Percentiles rank a stretch among this genome's conserved stretches.
These are phyloP conservation scores for Incumbomyces delicatus DNA, from an alignment of 2,329 filamentous ascomycete genomes.

Conservation along the genomic window DNA sequence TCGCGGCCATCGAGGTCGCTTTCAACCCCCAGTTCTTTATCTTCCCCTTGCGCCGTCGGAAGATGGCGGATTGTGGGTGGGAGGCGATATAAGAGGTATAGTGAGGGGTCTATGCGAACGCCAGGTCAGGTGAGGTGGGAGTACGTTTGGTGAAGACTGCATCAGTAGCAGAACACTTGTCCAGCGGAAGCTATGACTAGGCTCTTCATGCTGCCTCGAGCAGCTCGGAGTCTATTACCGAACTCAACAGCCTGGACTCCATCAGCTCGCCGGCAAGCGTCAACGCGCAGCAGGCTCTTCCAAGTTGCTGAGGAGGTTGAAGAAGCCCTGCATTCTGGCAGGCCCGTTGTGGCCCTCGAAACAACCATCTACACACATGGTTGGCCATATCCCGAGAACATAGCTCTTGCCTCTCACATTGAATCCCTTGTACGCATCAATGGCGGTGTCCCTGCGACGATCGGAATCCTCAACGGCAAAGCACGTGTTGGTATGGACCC, in stretches of 20 bases:
- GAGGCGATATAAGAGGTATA: too few relatives aligned
- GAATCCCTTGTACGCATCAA: slow-evolving; percentile 71
- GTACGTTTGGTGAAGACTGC: too few relatives aligned
- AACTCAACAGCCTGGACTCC: background rate
- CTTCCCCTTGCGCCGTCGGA: too few relatives aligned
- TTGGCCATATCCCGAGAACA: slow-evolving; percentile 61
- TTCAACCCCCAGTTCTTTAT: too few relatives aligned
- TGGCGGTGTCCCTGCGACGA: slow-evolving; percentile 80
- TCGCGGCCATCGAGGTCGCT: too few relatives aligned
- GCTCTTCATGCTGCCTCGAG: background rate
- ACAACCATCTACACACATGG: slow-evolving; percentile 96
- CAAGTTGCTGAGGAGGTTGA: slow-evolving; percentile 72
- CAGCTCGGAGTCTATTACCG: background rate
- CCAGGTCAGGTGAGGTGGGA: too few relatives aligned
- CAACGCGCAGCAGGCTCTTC: slow-evolving; percentile 39
- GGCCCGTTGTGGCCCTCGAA: slow-evolving; percentile 85
- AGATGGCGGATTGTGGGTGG: too few relatives aligned
- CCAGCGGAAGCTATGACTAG: background rate
- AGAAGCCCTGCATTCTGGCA: slow-evolving; percentile 62
- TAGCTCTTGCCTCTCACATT: slow-evolving; percentile 66
- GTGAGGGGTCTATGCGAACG: too few relatives aligned
- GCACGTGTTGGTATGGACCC: slow-evolving; percentile 68
- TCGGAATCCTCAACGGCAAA: slow-evolving; percentile 75
- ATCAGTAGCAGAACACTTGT: background rate
- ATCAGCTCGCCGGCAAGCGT: too few relatives aligned